Evolutionary conservation across 1,284 basidiomycete genomes (phyloP), one percentile per base, ranked within the genome.

Genomic region (Pseudozyma hubeiensis): DNA sequence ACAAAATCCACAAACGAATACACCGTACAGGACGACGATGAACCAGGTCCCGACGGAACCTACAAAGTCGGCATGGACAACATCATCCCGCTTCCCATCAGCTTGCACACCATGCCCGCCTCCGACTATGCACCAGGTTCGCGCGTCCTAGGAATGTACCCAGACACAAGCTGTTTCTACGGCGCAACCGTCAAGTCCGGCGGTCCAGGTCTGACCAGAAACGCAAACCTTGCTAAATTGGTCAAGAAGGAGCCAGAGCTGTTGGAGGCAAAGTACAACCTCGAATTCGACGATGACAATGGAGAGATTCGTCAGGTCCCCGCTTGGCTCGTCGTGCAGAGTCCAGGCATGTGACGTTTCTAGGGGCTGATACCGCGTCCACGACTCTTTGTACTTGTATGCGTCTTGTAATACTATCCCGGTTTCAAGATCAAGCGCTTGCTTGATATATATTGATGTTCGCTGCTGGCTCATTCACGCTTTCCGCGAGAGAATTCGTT

Each of bases 111-210:
- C 8, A 71, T 84, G 44, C 83, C 83, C 7, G 50, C 77, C 4
- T 54, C 69, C 16, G 80, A 81, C 47, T 84, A 83, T 46, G 37
- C 64, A 1, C 44, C 63, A 5, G 83, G 83, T 3, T 49, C 76
- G 5, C 67, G 78, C 24, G 83, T 84, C 5, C 61, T 84, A n/a
- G 83, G 78, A 3, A 75, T 84, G 60, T 84, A 84, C 35, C 83
- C 83, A 4, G 83, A 84, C 58, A 84, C 83, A 4, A 80, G 75
- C 43, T 84, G 83, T 53, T 84, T 84, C 77, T 84, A 84, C 64
- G 73, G 74, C 37, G 83, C 83, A 9, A 77, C 74, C 0, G 77
- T 84, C 30, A 75, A 75, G 17, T 76, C 76, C 0, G 83, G 83
- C n/a, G 83, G 83, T 13, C 82, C 82, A 0, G 67, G 73, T 3